A percentile compares a stretch with the other conserved stretches of the same genome.
Evolutionary conservation across 768 basidiomycete species (phyloP).

Genomic region (Kwoniella shandongensis): DNA sequence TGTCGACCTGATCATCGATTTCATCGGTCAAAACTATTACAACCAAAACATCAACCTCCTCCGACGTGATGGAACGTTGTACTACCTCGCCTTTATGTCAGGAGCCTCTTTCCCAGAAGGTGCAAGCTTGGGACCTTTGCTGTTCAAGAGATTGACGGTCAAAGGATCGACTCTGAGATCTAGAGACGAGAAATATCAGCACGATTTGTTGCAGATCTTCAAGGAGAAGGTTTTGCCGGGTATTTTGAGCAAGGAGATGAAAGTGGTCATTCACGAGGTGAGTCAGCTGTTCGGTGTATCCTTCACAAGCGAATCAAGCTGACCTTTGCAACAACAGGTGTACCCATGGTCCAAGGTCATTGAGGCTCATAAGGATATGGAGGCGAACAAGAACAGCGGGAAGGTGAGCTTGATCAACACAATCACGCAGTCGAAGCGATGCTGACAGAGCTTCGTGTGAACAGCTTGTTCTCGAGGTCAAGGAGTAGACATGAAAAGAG

Average conservation of each 20-base stretch:
- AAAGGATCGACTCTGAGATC: slow-evolving; percentile 84
- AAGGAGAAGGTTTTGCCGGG: slow-evolving; percentile 60
- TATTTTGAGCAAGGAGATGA: slow-evolving; percentile 67
- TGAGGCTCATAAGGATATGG: slow-evolving; percentile 80
- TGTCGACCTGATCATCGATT: slow-evolving; percentile 80
- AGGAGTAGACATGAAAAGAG: too few relatives aligned
- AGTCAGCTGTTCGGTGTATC: slow-evolving; percentile 2
- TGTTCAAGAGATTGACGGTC: slow-evolving; percentile 81
- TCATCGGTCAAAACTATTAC: slow-evolving; percentile 55
- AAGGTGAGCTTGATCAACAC: slow-evolving; percentile 47
- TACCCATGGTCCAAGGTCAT: slow-evolving; percentile 78
- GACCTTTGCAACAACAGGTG: slow-evolving; percentile 62
- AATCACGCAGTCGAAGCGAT: background rate
- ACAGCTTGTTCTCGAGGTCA: slow-evolving; percentile 53
- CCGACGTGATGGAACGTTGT: slow-evolving; percentile 47
- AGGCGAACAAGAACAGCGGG: slow-evolving; percentile 65
- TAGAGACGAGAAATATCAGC: slow-evolving; percentile 72
- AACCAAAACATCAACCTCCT: slow-evolving; percentile 45
- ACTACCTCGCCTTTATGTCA: slow-evolving; percentile 53
- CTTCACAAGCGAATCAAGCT: background rate
- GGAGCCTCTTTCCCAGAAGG: slow-evolving; percentile 29
- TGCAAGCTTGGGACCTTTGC: slow-evolving; percentile 62
- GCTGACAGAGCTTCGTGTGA: background rate
- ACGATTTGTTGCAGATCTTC: slow-evolving; percentile 65
- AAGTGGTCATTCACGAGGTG: slow-evolving; percentile 77